phyloP scores from a whole-genome alignment of 129 eudicot genomes.

The Tanacetum coccineum region DNA sequence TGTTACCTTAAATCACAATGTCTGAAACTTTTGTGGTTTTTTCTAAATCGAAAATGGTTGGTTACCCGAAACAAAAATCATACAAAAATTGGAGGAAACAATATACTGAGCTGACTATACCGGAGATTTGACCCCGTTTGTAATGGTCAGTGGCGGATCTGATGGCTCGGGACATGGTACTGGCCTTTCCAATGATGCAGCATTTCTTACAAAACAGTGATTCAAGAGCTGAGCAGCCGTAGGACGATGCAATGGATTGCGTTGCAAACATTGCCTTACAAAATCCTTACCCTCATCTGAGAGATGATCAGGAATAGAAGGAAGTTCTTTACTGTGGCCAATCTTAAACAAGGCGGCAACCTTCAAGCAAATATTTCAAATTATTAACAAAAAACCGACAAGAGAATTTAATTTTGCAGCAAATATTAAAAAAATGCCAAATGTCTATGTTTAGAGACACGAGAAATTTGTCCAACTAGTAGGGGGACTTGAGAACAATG shows the following conservation, averaged over 20 bases:
- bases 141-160: conserved; percentile 36
- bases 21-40: neutral
- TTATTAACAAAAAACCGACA: neutral
- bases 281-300: conserved; percentile 91
- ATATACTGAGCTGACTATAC: conserved; percentile 21
- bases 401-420: neutral
- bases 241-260: conserved; percentile 72
- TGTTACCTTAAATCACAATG: neutral
- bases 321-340: conserved; percentile 91
- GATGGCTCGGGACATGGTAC: conserved; percentile 41
- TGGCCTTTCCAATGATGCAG: conserved; percentile 57
- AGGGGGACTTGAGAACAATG: neutral
- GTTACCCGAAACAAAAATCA: neutral
- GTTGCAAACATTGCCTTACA: conserved; percentile 75
- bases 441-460: neutral
- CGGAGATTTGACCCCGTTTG: conserved; percentile 55
- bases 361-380: conserved; percentile 36
- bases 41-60: neutral
- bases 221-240: conserved; percentile 74
- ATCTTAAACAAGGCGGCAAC: conserved; percentile 96
- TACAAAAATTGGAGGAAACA: neutral
- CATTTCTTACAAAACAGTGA: conserved; percentile 75
- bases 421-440: neutral
- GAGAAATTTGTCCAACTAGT: neutral
- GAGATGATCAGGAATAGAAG: conserved; percentile 78